A percentile compares a stretch with the other conserved stretches of the same genome.
Evolutionary conservation across 2,329 filamentous ascomycete genomes (phyloP).

Genomic region (Paecilomyces variotii): DNA sequence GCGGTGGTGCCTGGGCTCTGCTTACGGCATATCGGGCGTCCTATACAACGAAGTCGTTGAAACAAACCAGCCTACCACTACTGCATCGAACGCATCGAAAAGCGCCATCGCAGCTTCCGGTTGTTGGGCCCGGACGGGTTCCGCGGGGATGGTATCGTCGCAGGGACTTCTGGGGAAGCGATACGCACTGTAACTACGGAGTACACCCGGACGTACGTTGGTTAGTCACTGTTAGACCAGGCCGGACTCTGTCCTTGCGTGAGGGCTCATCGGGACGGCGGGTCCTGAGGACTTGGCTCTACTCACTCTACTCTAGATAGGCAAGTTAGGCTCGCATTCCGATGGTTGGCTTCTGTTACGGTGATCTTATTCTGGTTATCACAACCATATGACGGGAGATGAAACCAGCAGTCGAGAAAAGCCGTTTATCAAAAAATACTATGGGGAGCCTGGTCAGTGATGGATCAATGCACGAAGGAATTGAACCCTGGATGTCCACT

Average conservation of each 20-base stretch:
- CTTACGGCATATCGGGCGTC: not conserved
- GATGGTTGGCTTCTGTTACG: not conserved
- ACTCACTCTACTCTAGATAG: not conserved
- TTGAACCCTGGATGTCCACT: not conserved
- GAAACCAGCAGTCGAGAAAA: not conserved
- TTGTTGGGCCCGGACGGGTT: not conserved
- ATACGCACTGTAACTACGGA: not conserved
- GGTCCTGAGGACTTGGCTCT: not conserved
- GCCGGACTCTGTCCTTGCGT: not conserved
- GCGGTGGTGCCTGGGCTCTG: not conserved
- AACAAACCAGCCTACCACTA: not conserved
- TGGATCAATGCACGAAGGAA: not conserved
- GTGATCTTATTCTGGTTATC: not conserved
- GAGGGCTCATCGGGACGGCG: not conserved
- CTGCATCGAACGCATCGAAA: not conserved
- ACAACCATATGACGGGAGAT: not conserved
- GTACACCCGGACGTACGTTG: not conserved
- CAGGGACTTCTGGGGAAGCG: not conserved
- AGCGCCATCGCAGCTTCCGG: not conserved
- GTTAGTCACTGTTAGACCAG: not conserved
- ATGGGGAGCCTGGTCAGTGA: not conserved
- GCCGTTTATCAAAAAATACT: not conserved
- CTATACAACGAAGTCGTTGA: not conserved
- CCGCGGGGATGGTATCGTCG: not conserved
- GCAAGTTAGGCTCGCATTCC: not conserved